Base-by-base conservation (phyloP, 208 protist species). In the Leishmania braziliensis region DNA sequence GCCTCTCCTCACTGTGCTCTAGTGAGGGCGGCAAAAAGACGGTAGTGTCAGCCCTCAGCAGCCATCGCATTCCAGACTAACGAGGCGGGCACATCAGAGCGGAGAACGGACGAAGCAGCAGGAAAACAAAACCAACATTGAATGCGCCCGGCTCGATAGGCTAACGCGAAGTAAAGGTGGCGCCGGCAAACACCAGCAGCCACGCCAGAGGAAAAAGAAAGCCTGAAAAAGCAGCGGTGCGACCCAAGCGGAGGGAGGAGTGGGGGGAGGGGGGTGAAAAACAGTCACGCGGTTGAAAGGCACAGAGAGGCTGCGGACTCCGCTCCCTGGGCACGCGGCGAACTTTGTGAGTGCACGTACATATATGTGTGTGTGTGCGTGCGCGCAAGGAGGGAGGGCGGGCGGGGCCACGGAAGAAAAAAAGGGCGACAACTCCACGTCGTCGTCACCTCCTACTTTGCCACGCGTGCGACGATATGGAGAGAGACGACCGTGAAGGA, bases 21-120 rank as follows among this genome's bases (percentile, higher is more conserved):
- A 62, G 0, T 6, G 23, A 23, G 8, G 4, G 9, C 6, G 5
- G 0, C 23, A n/a, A n/a, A 29, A 5, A 3, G 23, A 4, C 0
- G 56, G 6, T 62, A 39, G 36, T 5, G n/a, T 62, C 56, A 29
- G 56, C 56, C 56, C 0, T 62, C 56, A 18, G 23, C 56, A 62
- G 23, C 23, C 56, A 62, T 14, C 5, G 56, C 56, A 6, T 10
- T 62, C 54, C 18, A 26, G 54, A 60, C 54, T 1, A 60, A 16
- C 54, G 26, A 26, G 54, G 26, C 14, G 54, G 20, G 54, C 8
- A n/a, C 54, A n/a, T 60, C 18, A 3, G 26, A 60, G 56, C 56
- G n/a, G 23, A 62, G 23, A n/a, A 62, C 56, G 9, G 56, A 23
- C 56, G 56, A 62, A 9, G 56, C 36, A 39, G 36, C 1, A 39